These are phyloP conservation scores for Hexamita inflata DNA, from an alignment of 208 protist species.

Conservation along the genomic window DNA sequence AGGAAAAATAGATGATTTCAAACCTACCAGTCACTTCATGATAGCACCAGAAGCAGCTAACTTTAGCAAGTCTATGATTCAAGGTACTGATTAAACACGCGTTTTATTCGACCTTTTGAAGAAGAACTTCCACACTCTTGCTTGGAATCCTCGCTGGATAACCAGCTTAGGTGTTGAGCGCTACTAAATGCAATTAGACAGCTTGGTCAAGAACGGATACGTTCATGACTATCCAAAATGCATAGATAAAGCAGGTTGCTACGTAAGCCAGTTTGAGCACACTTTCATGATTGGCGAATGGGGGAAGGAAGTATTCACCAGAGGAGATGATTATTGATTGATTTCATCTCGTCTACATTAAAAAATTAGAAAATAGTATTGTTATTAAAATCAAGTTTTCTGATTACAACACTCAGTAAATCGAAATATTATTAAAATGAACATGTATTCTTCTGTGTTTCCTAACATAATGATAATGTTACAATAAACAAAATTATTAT, in stretches of 20 bases:
- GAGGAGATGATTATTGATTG: slow-evolving; percentile 39
- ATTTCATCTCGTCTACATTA: too few species aligned
- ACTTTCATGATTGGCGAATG: slow-evolving; percentile 36
- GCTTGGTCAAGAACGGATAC: slow-evolving; percentile 14
- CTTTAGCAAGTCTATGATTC: background rate
- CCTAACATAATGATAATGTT: too few species aligned
- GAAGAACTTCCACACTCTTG: slow-evolving; percentile 30
- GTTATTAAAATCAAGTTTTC: too few species aligned
- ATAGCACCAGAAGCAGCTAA: background rate
- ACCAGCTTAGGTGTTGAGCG: background rate
- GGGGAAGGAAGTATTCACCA: slow-evolving; percentile 42
- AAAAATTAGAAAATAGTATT: too few species aligned
- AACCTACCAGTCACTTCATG: slow-evolving; percentile 39
- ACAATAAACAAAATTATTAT: too few species aligned
- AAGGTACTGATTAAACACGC: background rate
- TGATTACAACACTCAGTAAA: too few species aligned
- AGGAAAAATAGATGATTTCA: slow-evolving; percentile 38
- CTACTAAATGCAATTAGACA: background rate
- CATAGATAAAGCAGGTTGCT: slow-evolving; percentile 21
- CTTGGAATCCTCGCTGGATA: slow-evolving; percentile 30
- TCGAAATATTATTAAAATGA: too few species aligned
- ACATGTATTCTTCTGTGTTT: too few species aligned
- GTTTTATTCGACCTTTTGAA: slow-evolving; percentile 8
- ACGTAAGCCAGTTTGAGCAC: slow-evolving; percentile 45
- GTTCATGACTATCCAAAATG: slow-evolving; percentile 42